Evolutionary conservation across 2,329 filamentous ascomycete species (phyloP).

Genomic region (Hymenoscyphus repandus): DNA sequence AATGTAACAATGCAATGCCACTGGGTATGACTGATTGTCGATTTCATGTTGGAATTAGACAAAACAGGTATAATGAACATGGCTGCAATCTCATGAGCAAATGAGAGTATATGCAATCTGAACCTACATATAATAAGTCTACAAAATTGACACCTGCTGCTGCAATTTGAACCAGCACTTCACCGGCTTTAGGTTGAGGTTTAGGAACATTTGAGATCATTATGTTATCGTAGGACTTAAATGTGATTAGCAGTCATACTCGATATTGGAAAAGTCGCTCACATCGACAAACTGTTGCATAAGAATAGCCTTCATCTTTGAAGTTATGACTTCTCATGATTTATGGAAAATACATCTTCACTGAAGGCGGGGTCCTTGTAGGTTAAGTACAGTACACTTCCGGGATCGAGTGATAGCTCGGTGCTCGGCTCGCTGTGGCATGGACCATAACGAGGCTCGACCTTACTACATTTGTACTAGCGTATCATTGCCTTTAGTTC

Average conservation of each 20-base stretch:
- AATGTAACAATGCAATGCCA: too few relatives aligned
- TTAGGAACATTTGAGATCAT: slow-evolving; percentile 30
- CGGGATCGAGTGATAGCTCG: too few relatives aligned
- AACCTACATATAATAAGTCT: slow-evolving; percentile 49
- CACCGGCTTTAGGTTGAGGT: slow-evolving; percentile 31
- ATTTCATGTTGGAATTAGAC: neutral
- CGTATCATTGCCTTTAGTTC: neutral
- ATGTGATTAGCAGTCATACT: slow-evolving; percentile 15
- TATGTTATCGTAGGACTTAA: slow-evolving; percentile 27
- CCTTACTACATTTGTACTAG: too few relatives aligned
- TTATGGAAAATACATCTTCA: too few relatives aligned
- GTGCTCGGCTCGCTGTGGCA: too few relatives aligned
- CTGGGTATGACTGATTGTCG: neutral
- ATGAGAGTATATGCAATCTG: neutral
- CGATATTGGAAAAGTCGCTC: too few relatives aligned
- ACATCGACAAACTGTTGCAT: too few relatives aligned
- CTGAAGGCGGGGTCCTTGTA: too few relatives aligned
- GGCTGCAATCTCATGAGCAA: neutral
- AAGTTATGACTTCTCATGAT: too few relatives aligned
- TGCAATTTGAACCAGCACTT: slow-evolving; percentile 44
- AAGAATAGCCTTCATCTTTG: too few relatives aligned
- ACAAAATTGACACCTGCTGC: slow-evolving; percentile 56
- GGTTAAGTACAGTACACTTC: too few relatives aligned
- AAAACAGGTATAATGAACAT: neutral
- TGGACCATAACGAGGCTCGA: too few relatives aligned